A percentile compares a stretch with the other conserved stretches of the same genome.
Evolutionary conservation across 129 eudicot genomes (phyloP).

Genomic region (Saposhnikovia divaricata): DNA sequence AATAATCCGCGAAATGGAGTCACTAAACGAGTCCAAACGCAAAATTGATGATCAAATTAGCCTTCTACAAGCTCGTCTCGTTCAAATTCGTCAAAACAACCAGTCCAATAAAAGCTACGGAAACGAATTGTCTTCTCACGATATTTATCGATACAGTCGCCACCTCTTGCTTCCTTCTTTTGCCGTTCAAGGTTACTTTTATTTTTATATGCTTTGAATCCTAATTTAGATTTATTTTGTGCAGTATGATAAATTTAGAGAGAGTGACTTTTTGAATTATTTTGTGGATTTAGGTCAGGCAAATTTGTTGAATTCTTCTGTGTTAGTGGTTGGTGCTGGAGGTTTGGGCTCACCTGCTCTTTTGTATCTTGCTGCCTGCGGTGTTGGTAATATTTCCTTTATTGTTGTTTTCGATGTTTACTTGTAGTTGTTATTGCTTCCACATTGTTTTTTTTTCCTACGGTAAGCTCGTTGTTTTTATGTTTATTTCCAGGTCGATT

Average conservation of each 20-base stretch:
- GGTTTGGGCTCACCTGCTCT: constrained; percentile 97
- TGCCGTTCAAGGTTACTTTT: constrained; percentile 61
- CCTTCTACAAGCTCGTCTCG: constrained; percentile 51
- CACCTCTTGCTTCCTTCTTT: constrained; percentile 88
- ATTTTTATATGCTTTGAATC: background rate
- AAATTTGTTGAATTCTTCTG: constrained; percentile 68
- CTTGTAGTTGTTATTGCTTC: background rate
- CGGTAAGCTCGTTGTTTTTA: background rate
- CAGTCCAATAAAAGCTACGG: constrained; percentile 15
- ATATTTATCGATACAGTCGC: constrained; percentile 83
- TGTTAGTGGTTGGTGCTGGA: constrained; percentile 96
- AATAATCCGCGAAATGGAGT: constrained; percentile 44
- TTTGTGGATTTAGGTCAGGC: constrained; percentile 55
- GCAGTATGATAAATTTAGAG: no score
- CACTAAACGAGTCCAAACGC: constrained; percentile 40
- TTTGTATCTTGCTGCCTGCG: constrained; percentile 93
- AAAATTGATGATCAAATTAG: constrained; percentile 60
- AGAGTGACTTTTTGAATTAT: background rate
- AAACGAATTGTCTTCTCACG: constrained; percentile 52
- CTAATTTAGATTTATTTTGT: no score
- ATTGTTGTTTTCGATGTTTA: background rate
- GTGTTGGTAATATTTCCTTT: constrained; percentile 47
- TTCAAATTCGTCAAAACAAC: constrained; percentile 21
- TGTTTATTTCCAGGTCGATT: constrained; percentile 47
- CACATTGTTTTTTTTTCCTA: background rate